A percentile compares a stretch with the other conserved stretches of the same genome.
Conservation (phyloP, 345 rosid species). For the Sonneratia alba region DNA sequence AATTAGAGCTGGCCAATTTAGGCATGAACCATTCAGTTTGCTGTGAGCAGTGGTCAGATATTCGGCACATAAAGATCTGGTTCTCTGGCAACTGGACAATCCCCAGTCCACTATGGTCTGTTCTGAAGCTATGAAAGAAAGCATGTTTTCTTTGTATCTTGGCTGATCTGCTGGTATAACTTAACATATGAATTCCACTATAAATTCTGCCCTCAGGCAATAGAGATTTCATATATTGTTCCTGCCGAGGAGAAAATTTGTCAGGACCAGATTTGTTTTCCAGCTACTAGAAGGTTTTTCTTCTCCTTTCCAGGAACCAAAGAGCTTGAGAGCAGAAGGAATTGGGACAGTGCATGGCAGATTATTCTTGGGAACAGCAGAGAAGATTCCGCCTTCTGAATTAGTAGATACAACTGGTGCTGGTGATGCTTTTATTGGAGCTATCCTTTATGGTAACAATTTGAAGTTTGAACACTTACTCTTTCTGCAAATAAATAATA, state of each 20-base stretch:
- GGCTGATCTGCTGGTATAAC: not conserved
- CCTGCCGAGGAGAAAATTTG: too few relatives aligned
- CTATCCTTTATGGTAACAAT: slow-evolving; percentile 49
- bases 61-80: not conserved
- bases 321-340: slow-evolving; percentile 38
- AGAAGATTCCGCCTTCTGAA: slow-evolving; percentile 62
- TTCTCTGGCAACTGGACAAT: not conserved
- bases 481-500: slow-evolving; percentile 9
- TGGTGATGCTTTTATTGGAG: slow-evolving; percentile 85
- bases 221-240: not conserved
- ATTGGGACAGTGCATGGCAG: slow-evolving; percentile 56
- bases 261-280: too few relatives aligned
- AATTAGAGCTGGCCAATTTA: slow-evolving; percentile 5
- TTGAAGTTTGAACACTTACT: slow-evolving; percentile 32
- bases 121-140: not conserved
- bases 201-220: not conserved
- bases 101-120: not conserved
- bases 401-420: slow-evolving; percentile 86
- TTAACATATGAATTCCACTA: too few relatives aligned
- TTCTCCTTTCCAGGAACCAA: slow-evolving; percentile 29
- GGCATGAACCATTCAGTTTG: not conserved
- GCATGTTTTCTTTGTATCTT: too few relatives aligned
- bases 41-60: too few relatives aligned
- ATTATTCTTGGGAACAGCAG: slow-evolving; percentile 62
- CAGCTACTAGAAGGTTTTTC: slow-evolving; percentile 9